Conservation (phyloP, 495 filamentous ascomycete genomes). For the Trichocladium antarcticum region DNA sequence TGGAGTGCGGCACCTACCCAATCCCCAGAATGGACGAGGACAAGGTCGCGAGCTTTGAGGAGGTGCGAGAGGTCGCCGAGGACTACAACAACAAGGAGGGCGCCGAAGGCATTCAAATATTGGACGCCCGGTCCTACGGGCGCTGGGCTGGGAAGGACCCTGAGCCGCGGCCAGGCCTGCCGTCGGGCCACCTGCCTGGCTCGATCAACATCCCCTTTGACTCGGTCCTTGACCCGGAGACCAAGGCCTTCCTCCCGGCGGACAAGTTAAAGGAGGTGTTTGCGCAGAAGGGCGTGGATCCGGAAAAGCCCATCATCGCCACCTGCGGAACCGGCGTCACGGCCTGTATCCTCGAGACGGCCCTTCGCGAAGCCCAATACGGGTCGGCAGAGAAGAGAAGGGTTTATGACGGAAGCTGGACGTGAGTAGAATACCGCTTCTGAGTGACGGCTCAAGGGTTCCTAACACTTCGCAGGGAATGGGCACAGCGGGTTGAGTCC, state of each 20-base stretch:
- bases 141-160: slow-evolving; percentile 74
- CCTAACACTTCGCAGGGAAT: slow-evolving; percentile 44
- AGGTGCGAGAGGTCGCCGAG: slow-evolving; percentile 63
- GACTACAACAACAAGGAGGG: slow-evolving; percentile 69
- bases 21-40: slow-evolving; percentile 41
- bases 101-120: slow-evolving; percentile 66
- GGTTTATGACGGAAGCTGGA: slow-evolving; percentile 96
- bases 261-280: slow-evolving; percentile 68
- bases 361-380: slow-evolving; percentile 65
- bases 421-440: slow-evolving; percentile 50
- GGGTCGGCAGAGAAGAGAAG: slow-evolving; percentile 55
- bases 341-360: slow-evolving; percentile 83
- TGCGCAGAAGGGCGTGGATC: slow-evolving; percentile 62
- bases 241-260: slow-evolving; percentile 64
- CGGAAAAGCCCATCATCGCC: slow-evolving; percentile 73
- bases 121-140: slow-evolving; percentile 75
- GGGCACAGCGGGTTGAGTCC: slow-evolving; percentile 50
- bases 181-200: slow-evolving; percentile 84
- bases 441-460: not conserved
- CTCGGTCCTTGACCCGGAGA: slow-evolving; percentile 67
- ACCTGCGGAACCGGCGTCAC: slow-evolving; percentile 93
- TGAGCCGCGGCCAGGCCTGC: slow-evolving; percentile 76
- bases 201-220: slow-evolving; percentile 74
- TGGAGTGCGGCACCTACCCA: slow-evolving; percentile 46
- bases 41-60: slow-evolving; percentile 54